Evolutionary conservation across 139 green algal genomes (phyloP).

Genomic region (Edaphochlamys debaryana): DNA sequence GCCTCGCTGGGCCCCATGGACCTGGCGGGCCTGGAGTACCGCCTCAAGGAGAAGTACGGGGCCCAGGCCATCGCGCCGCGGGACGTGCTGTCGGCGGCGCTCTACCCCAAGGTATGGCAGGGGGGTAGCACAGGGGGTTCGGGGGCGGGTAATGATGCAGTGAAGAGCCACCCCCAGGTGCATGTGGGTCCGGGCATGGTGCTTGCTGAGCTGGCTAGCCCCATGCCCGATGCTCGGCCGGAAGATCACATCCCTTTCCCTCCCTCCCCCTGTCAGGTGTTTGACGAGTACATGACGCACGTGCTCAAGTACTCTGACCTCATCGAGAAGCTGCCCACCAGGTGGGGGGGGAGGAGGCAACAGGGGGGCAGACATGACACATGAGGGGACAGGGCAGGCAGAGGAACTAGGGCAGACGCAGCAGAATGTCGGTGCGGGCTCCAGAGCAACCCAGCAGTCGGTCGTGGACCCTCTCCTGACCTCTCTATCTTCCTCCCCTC

Average conservation of each 20-base stretch:
- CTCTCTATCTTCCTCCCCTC: not conserved
- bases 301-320: constrained; percentile 72
- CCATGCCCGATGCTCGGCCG: too few species aligned
- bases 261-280: constrained; percentile 59
- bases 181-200: too few species aligned
- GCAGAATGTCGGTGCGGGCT: not conserved
- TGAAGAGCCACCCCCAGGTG: too few species aligned
- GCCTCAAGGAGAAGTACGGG: constrained; percentile 54
- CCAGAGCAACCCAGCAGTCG: not conserved
- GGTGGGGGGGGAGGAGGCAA: constrained; percentile 9
- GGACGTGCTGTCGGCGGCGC: constrained; percentile 80
- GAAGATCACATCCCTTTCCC: not conserved
- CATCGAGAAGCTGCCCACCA: constrained; percentile 86
- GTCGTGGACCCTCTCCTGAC: too few species aligned
- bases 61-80: too few species aligned
- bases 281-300: constrained; percentile 81
- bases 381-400: too few species aligned
- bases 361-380: too few species aligned
- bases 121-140: not conserved
- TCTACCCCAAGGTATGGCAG: constrained; percentile 88
- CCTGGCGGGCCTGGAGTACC: constrained; percentile 70
- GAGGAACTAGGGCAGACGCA: not conserved
- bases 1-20: constrained; percentile 71
- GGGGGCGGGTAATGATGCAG: not conserved
- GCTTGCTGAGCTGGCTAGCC: too few species aligned